These are phyloP conservation scores for Dalbergia cochinchinensis DNA, from an alignment of 306 rosid species.

Conservation along the genomic window DNA sequence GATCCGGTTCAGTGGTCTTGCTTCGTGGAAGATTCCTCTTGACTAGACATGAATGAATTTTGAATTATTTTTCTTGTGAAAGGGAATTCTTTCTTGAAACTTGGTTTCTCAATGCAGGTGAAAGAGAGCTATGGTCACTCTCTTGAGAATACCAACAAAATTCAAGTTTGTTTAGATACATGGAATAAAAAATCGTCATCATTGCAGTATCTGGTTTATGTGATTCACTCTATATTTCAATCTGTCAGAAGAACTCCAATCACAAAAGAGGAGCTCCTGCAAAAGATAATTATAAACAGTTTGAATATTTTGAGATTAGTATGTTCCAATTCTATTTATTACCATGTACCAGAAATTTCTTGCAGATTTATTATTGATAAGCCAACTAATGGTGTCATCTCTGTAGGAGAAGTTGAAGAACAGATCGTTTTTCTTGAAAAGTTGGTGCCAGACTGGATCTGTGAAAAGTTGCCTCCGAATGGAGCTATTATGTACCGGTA, in stretches of 20 bases:
- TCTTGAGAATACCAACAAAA: constrained; percentile 43
- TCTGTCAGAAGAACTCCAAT: constrained; percentile 60
- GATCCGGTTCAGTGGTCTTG: constrained; percentile 9
- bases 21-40: not conserved
- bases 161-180: constrained; percentile 37
- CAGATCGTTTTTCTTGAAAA: too few species aligned
- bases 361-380: constrained; percentile 30
- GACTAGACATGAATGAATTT: constrained; percentile 3
- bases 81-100: constrained; percentile 4
- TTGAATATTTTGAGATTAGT: too few species aligned
- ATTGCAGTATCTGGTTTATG: constrained; percentile 61
- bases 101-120: constrained; percentile 50
- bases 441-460: too few species aligned
- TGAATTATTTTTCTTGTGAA: not conserved
- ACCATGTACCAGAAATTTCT: too few species aligned
- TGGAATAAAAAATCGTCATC: constrained; percentile 32
- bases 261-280: too few species aligned
- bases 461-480: too few species aligned
- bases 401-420: too few species aligned
- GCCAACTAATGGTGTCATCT: constrained; percentile 41
- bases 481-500: too few species aligned
- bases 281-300: too few species aligned
- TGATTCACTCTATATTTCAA: constrained; percentile 62
- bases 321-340: too few species aligned
- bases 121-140: constrained; percentile 39